Evolutionary conservation across 73 alveolate species (phyloP).

Genomic region (Tetrahymena borealis): DNA sequence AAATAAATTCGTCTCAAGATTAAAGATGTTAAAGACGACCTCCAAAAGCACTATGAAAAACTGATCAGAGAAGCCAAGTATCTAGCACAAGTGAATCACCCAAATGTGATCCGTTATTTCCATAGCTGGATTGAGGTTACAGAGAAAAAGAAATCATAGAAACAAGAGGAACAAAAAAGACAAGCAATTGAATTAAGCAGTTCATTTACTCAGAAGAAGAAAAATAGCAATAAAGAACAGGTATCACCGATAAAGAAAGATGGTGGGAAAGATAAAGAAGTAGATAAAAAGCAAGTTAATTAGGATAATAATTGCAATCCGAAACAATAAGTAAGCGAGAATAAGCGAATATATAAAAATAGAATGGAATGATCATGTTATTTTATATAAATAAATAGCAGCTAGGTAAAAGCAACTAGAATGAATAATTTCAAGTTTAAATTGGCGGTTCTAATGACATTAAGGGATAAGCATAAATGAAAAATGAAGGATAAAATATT

Average conservation of each 20-base stretch:
- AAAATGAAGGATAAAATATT: too few species aligned
- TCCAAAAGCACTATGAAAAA: not conserved
- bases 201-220: not conserved
- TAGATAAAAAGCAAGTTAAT: not conserved
- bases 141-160: not conserved
- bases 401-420: not conserved
- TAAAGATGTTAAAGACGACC: not conserved
- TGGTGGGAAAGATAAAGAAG: not conserved
- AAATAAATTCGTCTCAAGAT: conserved; percentile 18
- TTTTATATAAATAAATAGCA: not conserved
- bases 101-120: conserved; percentile 37
- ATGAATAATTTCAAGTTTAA: too few species aligned
- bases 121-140: conserved; percentile 41
- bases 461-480: too few species aligned
- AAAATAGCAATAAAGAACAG: not conserved
- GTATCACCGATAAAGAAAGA: not conserved
- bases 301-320: not conserved
- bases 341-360: not conserved
- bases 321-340: not conserved
- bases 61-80: conserved; percentile 23
- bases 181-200: not conserved
- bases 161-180: not conserved
- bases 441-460: too few species aligned
- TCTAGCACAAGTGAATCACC: conserved; percentile 27
- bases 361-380: not conserved